Base-by-base conservation (phyloP, 2,329 filamentous ascomycete species). In the Neoascochyta sp. region DNA sequence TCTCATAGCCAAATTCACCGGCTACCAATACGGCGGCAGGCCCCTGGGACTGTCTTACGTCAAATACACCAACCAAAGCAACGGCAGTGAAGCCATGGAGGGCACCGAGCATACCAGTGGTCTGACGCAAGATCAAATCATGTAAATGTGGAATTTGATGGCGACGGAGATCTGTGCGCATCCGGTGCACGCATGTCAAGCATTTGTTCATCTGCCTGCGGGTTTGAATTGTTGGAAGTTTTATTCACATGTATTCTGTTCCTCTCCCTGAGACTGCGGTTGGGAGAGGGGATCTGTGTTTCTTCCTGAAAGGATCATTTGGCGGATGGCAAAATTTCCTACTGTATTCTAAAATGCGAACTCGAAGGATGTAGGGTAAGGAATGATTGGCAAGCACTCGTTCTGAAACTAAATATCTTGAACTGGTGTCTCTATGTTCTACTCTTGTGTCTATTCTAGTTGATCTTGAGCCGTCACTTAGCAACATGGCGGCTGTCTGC, bases 111-210 rank as follows among this genome's bases (percentile, higher is more conserved):
- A 68, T 21, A 70, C 72, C 15, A 65, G 73, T 28, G 83, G 82
- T 39, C 68, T 94, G 59, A 94, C 88, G n/a, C 92, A 96, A 67
- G 90, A 96, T 60, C 89, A 96, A 71, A 95, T 96, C 67, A 95
- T 96, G 89, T 96, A 69, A 69, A 44, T 18, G 16, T 22, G 20
- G n/a, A n/a, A n/a, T n/a, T n/a, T n/a, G n/a, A n/a, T n/a, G n/a
- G n/a, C n/a, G n/a, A n/a, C n/a, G n/a, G n/a, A n/a, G n/a, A n/a
- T n/a, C n/a, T n/a, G n/a, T n/a, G n/a, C n/a, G n/a, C n/a, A n/a
- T n/a, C n/a, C n/a, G n/a, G n/a, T n/a, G 14, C 12, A 10, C 22
- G 11, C 17, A 11, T 9, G 10, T 16, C 27, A 12, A 14, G 22
- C 20, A 27, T 33, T 34, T 24, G 16, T 29, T 17, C 21, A 32